Conservation (phyloP, 495 filamentous ascomycete genomes). For the Neurospora sp. region DNA sequence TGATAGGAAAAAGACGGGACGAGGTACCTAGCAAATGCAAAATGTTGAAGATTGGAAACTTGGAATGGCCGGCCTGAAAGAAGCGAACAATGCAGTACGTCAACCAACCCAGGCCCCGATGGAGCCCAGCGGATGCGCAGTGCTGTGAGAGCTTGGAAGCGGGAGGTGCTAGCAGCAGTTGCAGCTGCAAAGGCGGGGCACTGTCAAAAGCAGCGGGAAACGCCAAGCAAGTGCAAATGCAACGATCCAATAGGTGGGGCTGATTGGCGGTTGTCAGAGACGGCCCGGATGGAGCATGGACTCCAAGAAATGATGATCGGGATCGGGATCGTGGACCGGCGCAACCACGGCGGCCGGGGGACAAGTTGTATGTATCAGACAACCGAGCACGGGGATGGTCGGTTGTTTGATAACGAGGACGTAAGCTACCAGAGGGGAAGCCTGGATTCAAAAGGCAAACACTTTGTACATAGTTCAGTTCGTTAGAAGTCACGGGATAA, state of each 20-base stretch:
- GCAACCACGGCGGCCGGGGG: not conserved
- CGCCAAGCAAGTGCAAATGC: not conserved
- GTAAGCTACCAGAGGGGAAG: not conserved
- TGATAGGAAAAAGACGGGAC: not conserved
- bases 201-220: not conserved
- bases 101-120: not conserved
- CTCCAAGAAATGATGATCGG: not conserved
- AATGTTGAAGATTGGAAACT: not conserved
- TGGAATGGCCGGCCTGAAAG: not conserved
- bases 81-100: not conserved
- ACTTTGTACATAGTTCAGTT: not conserved
- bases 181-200: not conserved
- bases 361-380: not conserved
- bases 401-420: not conserved
- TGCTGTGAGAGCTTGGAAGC: not conserved
- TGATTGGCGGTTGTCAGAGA: not conserved
- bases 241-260: not conserved
- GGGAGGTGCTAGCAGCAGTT: not conserved
- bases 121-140: not conserved
- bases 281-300: not conserved
- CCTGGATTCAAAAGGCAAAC: not conserved
- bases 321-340: not conserved
- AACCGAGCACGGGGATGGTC: not conserved
- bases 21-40: not conserved
- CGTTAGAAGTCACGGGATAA: not conserved